Evolutionary conservation across 306 rosid genomes (phyloP).

Genomic region (Cyamopsis tetragonoloba): DNA sequence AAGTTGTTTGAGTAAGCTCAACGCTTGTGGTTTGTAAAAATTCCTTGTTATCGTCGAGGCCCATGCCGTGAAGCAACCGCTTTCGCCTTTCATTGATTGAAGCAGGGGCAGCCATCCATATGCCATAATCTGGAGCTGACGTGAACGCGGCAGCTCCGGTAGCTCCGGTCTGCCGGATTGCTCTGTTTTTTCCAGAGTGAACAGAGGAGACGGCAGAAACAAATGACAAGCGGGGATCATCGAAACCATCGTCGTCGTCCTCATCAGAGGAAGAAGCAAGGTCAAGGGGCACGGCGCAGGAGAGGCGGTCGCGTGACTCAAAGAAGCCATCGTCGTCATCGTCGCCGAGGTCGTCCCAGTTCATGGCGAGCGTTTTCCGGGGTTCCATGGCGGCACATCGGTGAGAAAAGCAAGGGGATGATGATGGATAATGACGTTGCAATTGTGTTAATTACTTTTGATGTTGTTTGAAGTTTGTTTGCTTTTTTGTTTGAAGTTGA

Average conservation of each 20-base stretch:
- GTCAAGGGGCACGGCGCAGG: conserved; percentile 35
- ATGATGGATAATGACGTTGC: background rate
- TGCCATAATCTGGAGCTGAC: conserved; percentile 30
- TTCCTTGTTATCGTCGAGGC: conserved; percentile 37
- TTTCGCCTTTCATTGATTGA: conserved; percentile 55
- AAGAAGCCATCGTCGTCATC: conserved; percentile 51
- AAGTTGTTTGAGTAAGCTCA: background rate
- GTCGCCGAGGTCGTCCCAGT: conserved; percentile 58
- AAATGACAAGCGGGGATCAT: conserved; percentile 59
- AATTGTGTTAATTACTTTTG: too few species aligned
- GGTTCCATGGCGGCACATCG: conserved; percentile 37
- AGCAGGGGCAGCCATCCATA: conserved; percentile 61
- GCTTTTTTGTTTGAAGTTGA: background rate
- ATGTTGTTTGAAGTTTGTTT: background rate
- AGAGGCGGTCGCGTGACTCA: conserved; percentile 43
- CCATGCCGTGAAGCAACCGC: conserved; percentile 57
- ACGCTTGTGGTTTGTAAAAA: background rate
- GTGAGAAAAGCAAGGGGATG: background rate
- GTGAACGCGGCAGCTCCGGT: too few species aligned
- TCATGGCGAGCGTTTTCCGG: conserved; percentile 45
- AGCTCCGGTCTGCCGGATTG: background rate
- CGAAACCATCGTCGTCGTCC: conserved; percentile 30
- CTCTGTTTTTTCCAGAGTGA: conserved; percentile 27
- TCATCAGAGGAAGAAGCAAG: conserved; percentile 41
- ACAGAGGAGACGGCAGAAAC: conserved; percentile 41